Evolutionary conservation across 2,329 filamentous ascomycete genomes (phyloP), one percentile per base, ranked within the genome.

Genomic region (Aureobasidium sp.): DNA sequence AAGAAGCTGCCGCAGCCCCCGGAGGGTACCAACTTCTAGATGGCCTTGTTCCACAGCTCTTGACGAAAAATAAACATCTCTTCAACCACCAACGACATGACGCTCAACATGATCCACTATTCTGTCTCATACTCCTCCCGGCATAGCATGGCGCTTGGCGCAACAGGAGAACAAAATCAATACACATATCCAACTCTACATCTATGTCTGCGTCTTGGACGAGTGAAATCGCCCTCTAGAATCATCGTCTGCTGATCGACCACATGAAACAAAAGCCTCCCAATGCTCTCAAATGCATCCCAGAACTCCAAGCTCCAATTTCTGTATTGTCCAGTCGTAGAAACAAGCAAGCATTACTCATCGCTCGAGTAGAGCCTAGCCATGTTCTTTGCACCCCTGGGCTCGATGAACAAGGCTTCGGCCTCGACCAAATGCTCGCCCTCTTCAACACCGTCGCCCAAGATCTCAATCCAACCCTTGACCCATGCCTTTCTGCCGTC

Each of bases 401-500:
- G 92, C 76, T 94, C 91, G 69, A 97, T 83, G 73, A 96, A 97
- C 67, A 99, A 76, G 2, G 88, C 91, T 71, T 88, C 88, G 0
- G 90, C 93, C 76, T 95, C 90, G 8, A 88, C 91, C 63, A 97
- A 74, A 52, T 92, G 81, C 17, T 81, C 84, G 37, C 85, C 79
- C 15, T 81, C 68, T 55, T 66, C 69, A 9, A 67, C 69, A 15
- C 66, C 69, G 29, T 80, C 75, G 63, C 84, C 83, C 64, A 97
- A 76, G 61, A 90, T 87, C 81, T 96, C 91, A 69, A 97, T 87
- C 68, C 85, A 84, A 1, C 91, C 94, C 76, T 89, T 87, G 1
- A 97, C 91, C 91, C 91, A 97, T 14, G 91, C 93, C 79, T 97
- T 97, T 65, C 94, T 82, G 0, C 94, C 93, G 72, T 97, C 91